Evolutionary conservation across 2,329 filamentous ascomycete species (phyloP).

Genomic region (Colletotrichum godetiae): DNA sequence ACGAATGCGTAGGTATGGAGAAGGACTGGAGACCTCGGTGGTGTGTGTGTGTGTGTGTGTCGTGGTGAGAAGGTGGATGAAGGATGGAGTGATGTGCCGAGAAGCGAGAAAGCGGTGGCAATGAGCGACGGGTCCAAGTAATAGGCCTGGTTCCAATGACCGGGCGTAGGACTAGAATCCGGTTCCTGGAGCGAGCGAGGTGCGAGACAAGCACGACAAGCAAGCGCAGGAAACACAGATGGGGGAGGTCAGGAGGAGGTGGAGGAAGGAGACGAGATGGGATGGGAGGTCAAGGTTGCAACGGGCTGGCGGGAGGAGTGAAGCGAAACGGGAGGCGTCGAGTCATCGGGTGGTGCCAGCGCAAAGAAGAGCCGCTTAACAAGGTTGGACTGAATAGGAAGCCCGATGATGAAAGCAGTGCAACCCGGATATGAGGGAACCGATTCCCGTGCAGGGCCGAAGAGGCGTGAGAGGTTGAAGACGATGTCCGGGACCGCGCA

Average conservation of each 20-base stretch:
- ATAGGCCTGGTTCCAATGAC: slow-evolving; percentile 16
- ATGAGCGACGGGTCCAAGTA: slow-evolving; percentile 19
- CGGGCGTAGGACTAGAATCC: slow-evolving; percentile 2
- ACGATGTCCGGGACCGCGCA: slow-evolving; percentile 25
- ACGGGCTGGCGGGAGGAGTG: slow-evolving; percentile 14
- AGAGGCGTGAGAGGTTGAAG: slow-evolving; percentile 27
- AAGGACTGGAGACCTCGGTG: slow-evolving; percentile 24
- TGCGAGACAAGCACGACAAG: slow-evolving; percentile 10
- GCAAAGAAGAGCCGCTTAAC: slow-evolving; percentile 31
- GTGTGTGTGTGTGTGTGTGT: not conserved
- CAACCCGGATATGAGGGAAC: slow-evolving; percentile 24
- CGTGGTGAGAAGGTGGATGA: not conserved
- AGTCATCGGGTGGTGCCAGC: slow-evolving; percentile 32
- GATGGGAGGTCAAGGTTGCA: slow-evolving; percentile 32
- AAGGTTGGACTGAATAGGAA: slow-evolving; percentile 32
- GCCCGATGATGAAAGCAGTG: slow-evolving; percentile 17
- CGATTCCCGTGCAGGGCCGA: slow-evolving; percentile 26
- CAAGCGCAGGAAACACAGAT: not conserved
- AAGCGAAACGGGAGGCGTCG: slow-evolving; percentile 29
- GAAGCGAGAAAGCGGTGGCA: slow-evolving; percentile 26
- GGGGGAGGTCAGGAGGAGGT: not conserved
- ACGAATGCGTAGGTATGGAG: slow-evolving; percentile 25
- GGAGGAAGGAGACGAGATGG: slow-evolving; percentile 8
- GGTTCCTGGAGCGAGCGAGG: slow-evolving; percentile 8
- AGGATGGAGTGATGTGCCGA: slow-evolving; percentile 12